phyloP scores from a whole-genome alignment of 495 filamentous ascomycete genomes.

The Podospora conica region DNA sequence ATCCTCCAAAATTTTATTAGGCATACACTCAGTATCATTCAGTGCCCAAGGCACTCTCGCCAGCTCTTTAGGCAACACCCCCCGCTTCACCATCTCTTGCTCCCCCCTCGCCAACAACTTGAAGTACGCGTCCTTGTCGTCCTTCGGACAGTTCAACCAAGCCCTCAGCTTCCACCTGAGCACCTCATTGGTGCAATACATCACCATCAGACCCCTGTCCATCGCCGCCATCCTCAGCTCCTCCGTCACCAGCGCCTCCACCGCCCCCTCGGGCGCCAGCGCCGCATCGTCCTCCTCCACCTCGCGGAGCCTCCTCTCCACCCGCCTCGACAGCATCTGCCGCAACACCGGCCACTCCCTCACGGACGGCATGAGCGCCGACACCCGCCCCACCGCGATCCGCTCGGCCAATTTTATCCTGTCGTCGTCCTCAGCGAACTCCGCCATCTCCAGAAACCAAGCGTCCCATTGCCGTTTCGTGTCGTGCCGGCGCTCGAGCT shows the following conservation, averaged over 20 bases:
- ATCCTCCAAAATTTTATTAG: no score
- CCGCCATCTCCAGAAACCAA: not conserved
- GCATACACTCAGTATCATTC: no score
- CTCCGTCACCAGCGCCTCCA: slow-evolving; percentile 28
- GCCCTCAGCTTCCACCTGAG: slow-evolving; percentile 23
- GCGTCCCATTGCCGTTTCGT: slow-evolving; percentile 19
- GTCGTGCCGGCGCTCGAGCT: slow-evolving; percentile 47
- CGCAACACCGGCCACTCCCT: slow-evolving; percentile 29
- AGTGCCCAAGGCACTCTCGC: no score
- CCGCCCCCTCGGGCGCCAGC: slow-evolving; percentile 32
- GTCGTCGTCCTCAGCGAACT: not conserved
- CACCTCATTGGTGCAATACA: slow-evolving; percentile 18
- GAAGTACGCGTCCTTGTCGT: not conserved
- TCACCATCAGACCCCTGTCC: slow-evolving; percentile 37
- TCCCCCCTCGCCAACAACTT: not conserved
- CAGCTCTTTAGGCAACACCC: not conserved
- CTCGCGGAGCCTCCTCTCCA: slow-evolving; percentile 39
- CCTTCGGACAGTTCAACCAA: slow-evolving; percentile 28
- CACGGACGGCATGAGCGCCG: slow-evolving; percentile 24
- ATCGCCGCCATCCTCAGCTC: slow-evolving; percentile 40
- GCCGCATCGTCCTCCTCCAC: slow-evolving; percentile 41
- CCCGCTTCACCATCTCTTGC: not conserved
- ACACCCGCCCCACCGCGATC: not conserved
- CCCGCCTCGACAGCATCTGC: slow-evolving; percentile 1
- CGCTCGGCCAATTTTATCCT: not conserved